Evolutionary conservation across 345 rosid species (phyloP).

Genomic region (Rubroshorea leprosula): DNA sequence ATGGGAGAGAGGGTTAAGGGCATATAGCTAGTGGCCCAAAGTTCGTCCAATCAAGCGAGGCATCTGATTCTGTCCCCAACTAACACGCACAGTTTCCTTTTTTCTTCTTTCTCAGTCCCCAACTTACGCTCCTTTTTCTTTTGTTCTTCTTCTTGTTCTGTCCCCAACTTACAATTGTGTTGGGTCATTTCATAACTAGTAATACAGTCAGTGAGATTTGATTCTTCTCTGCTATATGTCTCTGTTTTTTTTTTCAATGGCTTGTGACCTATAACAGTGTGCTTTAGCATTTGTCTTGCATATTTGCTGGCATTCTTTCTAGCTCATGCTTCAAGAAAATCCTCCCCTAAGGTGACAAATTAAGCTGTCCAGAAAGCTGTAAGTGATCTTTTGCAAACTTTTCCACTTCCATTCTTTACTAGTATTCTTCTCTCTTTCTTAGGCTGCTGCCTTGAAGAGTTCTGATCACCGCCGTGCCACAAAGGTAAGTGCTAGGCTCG

Average conservation of each 20-base stretch:
- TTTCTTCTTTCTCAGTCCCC: too few relatives aligned
- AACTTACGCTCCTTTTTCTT: too few relatives aligned
- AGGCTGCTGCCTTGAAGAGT: conserved; percentile 59
- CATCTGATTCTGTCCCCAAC: conserved; percentile 8
- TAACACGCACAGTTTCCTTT: not conserved
- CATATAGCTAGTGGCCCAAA: not conserved
- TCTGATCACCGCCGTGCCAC: conserved; percentile 61
- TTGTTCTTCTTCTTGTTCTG: too few relatives aligned
- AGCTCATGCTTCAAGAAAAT: conserved; percentile 77
- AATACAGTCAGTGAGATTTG: too few relatives aligned
- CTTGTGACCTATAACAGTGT: not conserved
- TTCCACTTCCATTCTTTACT: not conserved
- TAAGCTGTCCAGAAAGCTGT: conserved; percentile 74
- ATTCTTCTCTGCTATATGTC: too few relatives aligned
- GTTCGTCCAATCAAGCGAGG: conserved; percentile 8
- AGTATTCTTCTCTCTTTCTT: conserved; percentile 13
- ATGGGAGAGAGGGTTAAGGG: not conserved
- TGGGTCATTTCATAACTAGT: too few relatives aligned
- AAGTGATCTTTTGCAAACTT: too few relatives aligned
- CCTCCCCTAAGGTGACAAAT: conserved; percentile 84
- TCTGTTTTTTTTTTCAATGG: too few relatives aligned
- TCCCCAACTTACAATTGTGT: too few relatives aligned
- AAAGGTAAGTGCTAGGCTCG: conserved; percentile 51
- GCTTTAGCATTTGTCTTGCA: not conserved
- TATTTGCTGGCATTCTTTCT: conserved; percentile 52